Conservation (phyloP, 306 rosid genomes). For the Prinsepia uniflora region DNA sequence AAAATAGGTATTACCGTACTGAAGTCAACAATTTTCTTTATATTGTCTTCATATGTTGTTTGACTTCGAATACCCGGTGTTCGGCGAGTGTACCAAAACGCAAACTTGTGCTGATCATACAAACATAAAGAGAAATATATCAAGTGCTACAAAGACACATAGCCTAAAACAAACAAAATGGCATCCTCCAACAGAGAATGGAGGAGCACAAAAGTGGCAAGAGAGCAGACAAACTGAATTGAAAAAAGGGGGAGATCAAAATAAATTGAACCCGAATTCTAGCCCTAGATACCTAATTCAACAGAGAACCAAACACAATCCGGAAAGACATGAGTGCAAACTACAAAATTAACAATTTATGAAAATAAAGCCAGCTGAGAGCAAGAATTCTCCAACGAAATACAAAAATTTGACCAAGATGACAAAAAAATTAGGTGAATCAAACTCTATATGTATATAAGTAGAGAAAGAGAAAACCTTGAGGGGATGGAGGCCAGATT, state of each 20-base stretch:
- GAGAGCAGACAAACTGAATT: neutral
- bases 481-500: conserved; percentile 53
- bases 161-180: neutral
- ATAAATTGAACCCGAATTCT: neutral
- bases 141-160: neutral
- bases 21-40: conserved; percentile 82
- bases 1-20: conserved; percentile 55
- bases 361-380: neutral
- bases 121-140: conserved; percentile 11
- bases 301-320: neutral
- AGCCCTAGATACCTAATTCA: neutral
- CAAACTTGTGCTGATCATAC: conserved; percentile 58
- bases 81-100: conserved; percentile 94
- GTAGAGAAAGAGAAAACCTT: conserved; percentile 26
- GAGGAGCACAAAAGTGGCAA: neutral
- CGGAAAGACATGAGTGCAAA: neutral
- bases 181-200: neutral
- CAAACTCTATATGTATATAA: neutral
- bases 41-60: conserved; percentile 82
- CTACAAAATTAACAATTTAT: neutral
- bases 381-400: neutral
- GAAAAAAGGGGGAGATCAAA: neutral
- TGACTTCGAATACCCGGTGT: conserved; percentile 78
- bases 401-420: neutral
- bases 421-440: neutral